phyloP scores from a whole-genome alignment of 2,329 filamentous ascomycete species.

The Endoconidiophora polonica region DNA sequence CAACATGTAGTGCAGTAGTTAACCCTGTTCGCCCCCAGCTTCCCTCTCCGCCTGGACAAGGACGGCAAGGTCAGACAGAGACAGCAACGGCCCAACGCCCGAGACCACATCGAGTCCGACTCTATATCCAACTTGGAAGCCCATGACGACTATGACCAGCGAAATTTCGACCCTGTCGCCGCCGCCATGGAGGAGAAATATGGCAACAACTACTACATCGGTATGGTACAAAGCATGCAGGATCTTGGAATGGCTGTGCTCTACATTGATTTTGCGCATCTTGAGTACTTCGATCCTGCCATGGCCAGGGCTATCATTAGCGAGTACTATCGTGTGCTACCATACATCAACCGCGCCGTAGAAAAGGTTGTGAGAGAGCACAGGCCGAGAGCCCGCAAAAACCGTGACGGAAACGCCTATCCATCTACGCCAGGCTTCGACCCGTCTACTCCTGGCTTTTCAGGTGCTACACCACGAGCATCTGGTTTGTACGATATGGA shows the following conservation, averaged over 20 bases:
- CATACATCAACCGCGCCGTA: constrained; percentile 64
- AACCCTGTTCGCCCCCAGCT: constrained; percentile 5
- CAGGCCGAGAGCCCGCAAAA: constrained; percentile 6
- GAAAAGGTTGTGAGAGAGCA: constrained; percentile 10
- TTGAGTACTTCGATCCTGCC: constrained; percentile 59
- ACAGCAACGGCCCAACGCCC: too few relatives aligned
- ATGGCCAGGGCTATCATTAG: constrained; percentile 73
- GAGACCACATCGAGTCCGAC: too few relatives aligned
- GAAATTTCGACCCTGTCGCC: constrained; percentile 5
- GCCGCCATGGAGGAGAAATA: constrained; percentile 11
- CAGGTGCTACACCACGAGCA: constrained; percentile 10
- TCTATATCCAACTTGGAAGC: neutral
- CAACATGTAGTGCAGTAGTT: neutral
- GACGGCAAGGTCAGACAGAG: too few relatives aligned
- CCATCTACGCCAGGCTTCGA: constrained; percentile 10
- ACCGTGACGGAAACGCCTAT: constrained; percentile 6
- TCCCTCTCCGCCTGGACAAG: neutral
- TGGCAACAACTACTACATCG: constrained; percentile 71
- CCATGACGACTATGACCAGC: neutral
- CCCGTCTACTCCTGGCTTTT: constrained; percentile 9
- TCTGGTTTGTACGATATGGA: constrained; percentile 7
- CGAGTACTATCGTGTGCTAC: constrained; percentile 89
- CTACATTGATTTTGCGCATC: constrained; percentile 75
- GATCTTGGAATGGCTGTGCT: constrained; percentile 64
- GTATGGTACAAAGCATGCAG: constrained; percentile 64